These are phyloP conservation scores for Ogataea thermomethanolica DNA, from an alignment of 805 yeast species.

Conservation along the genomic window DNA sequence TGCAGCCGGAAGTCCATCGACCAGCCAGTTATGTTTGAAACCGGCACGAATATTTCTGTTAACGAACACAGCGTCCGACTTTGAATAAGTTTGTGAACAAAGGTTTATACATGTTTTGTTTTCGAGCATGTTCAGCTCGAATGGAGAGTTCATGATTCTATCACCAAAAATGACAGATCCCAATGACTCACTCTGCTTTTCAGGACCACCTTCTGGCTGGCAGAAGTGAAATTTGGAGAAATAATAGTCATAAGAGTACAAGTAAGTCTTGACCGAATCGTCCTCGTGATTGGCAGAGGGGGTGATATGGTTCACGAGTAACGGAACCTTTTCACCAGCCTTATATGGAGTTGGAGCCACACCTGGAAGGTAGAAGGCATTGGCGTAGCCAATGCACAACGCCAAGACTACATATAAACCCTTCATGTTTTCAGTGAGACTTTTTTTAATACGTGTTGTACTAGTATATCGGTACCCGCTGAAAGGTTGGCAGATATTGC, in stretches of 20 bases:
- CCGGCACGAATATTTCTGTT: slow-evolving; percentile 77
- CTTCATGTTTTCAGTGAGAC: slow-evolving; percentile 5
- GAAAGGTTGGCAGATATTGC: no score
- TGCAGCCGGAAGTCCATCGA: slow-evolving; percentile 95
- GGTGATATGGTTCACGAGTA: slow-evolving; percentile 86
- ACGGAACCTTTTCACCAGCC: slow-evolving; percentile 66
- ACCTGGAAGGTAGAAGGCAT: slow-evolving; percentile 88
- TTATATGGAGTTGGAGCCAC: slow-evolving; percentile 90
- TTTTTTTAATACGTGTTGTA: slow-evolving; percentile 10
- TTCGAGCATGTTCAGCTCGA: slow-evolving; percentile 72
- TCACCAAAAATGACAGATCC: slow-evolving; percentile 96
- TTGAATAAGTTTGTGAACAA: slow-evolving; percentile 60
- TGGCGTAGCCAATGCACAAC: slow-evolving; percentile 16
- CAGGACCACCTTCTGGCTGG: slow-evolving; percentile 60
- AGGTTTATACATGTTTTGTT: slow-evolving; percentile 63
- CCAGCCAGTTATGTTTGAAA: slow-evolving; percentile 85
- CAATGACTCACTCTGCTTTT: slow-evolving; percentile 79
- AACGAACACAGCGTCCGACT: slow-evolving; percentile 69
- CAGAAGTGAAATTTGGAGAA: slow-evolving; percentile 83
- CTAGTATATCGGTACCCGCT: no score
- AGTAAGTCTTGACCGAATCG: slow-evolving; percentile 47
- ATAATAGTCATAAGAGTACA: slow-evolving; percentile 80
- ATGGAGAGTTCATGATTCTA: slow-evolving; percentile 90
- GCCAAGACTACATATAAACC: slow-evolving; percentile 6
- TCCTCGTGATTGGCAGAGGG: slow-evolving; percentile 55